phyloP scores from a whole-genome alignment of 2,329 filamentous ascomycete species.

The Fusarium penzigii region DNA sequence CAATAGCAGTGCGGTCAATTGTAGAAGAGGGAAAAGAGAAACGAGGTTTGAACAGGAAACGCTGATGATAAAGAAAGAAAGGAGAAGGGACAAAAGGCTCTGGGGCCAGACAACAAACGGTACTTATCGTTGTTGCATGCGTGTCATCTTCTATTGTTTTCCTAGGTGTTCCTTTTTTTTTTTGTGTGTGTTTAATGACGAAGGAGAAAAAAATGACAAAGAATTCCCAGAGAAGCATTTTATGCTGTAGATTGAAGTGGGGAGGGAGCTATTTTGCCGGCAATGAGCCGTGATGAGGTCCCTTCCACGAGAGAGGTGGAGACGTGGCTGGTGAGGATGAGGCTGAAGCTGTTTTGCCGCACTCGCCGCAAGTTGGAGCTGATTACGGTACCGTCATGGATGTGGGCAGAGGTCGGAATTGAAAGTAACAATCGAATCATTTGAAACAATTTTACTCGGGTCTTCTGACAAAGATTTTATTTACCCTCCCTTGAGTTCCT shows the following conservation, averaged over 20 bases:
- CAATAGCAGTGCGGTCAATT: constrained; percentile 19
- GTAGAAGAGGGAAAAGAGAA: constrained; percentile 10
- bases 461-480: no score
- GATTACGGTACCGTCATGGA: neutral
- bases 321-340: neutral
- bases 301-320: neutral
- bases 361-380: neutral
- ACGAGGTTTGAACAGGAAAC: constrained; percentile 1
- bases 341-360: neutral
- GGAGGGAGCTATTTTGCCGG: neutral
- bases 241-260: neutral
- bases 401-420: neutral
- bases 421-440: neutral
- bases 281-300: neutral
- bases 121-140: constrained; percentile 37
- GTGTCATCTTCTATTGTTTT: constrained; percentile 35
- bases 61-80: constrained; percentile 24
- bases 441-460: neutral
- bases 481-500: neutral
- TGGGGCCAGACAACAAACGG: constrained; percentile 28
- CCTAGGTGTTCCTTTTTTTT: neutral
- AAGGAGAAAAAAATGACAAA: constrained; percentile 20
- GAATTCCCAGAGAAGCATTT: neutral
- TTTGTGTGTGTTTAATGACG: constrained; percentile 14
- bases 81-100: constrained; percentile 14